Evolutionary conservation across 768 basidiomycete genomes (phyloP), one percentile per base, ranked within the genome.

Genomic region (Gloeopeniophorella convolvens): DNA sequence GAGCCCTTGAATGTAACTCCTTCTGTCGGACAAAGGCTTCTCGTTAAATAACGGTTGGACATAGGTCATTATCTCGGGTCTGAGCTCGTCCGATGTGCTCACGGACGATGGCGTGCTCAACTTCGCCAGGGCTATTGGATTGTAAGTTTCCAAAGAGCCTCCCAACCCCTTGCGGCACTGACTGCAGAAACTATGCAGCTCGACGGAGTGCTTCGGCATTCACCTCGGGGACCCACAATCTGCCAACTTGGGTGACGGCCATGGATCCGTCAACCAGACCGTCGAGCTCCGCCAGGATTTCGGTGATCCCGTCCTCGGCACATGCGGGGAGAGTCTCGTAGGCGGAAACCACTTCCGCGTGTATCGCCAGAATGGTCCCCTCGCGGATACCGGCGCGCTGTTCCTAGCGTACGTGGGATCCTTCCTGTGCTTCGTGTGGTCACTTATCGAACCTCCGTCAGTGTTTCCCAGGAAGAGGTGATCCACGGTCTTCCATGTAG

Each of bases 41-140:
- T 11, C 26, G 26, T n/a, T 18, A 32, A 31, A 43, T 44, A 35
- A 15, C 28, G 12, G 15, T 37, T 33, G 35, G 30, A 18, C 9
- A 3, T 35, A 76, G 74, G 72, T 85, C 39, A 83, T 87, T 55
- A 74, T 86, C 47, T 86, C 84, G 2, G 82, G 76, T 0, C 57
- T 72, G 34, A 85, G 82, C 59, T 81, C 80, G 7, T 66, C 77
- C 0, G 66, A 18, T 0, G 78, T 85, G 13, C 72, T 84, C 44
- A 80, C 76, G 0, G 71, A 79, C 46, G 55, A 64, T 23, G 82
- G 83, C 0, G 60, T 83, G 42, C 35, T 79, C 37, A 82, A 82
- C 57, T 85, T 71, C 59, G 82, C 80, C 0, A 70, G 64, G 28
- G 75, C 82, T 4, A 75, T 84, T 45, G 82, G 80, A 13, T 83